phyloP scores from a whole-genome alignment of 495 filamentous ascomycete genomes.

The Rostrohypoxylon terebratum region DNA sequence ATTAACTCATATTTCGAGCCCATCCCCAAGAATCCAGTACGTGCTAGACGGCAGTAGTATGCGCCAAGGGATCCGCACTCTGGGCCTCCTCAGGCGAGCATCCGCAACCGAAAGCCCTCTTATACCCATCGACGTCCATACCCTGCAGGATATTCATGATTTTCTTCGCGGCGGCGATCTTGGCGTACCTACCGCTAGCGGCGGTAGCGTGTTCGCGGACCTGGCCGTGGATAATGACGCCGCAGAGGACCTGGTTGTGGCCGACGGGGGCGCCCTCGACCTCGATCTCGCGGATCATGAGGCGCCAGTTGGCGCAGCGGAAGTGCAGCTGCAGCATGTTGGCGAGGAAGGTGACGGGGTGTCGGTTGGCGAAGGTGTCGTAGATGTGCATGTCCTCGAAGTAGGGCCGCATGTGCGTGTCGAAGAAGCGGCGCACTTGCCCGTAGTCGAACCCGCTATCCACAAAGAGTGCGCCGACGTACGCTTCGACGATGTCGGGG shows the following conservation, averaged over 20 bases:
- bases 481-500: slow-evolving; percentile 89
- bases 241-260: slow-evolving; percentile 69
- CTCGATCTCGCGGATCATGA: slow-evolving; percentile 49
- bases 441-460: slow-evolving; percentile 85
- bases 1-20: not conserved
- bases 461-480: slow-evolving; percentile 90
- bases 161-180: slow-evolving; percentile 75
- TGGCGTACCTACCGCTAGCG: slow-evolving; percentile 75
- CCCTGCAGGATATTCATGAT: slow-evolving; percentile 70
- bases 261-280: slow-evolving; percentile 46
- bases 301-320: slow-evolving; percentile 62
- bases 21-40: not conserved
- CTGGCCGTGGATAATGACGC: slow-evolving; percentile 79
- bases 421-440: slow-evolving; percentile 81
- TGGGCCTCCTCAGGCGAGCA: slow-evolving; percentile 57
- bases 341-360: slow-evolving; percentile 71
- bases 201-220: slow-evolving; percentile 72
- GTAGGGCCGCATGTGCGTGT: slow-evolving; percentile 74
- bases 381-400: slow-evolving; percentile 92
- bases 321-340: slow-evolving; percentile 59
- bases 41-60: slow-evolving; percentile 37
- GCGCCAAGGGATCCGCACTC: slow-evolving; percentile 23
- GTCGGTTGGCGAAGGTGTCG: slow-evolving; percentile 88
- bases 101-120: slow-evolving; percentile 68
- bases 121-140: slow-evolving; percentile 70